Evolutionary conservation across 2,329 filamentous ascomycete species (phyloP), one percentile per base, ranked within the genome.

Genomic region (Botrytis byssoidea): DNA sequence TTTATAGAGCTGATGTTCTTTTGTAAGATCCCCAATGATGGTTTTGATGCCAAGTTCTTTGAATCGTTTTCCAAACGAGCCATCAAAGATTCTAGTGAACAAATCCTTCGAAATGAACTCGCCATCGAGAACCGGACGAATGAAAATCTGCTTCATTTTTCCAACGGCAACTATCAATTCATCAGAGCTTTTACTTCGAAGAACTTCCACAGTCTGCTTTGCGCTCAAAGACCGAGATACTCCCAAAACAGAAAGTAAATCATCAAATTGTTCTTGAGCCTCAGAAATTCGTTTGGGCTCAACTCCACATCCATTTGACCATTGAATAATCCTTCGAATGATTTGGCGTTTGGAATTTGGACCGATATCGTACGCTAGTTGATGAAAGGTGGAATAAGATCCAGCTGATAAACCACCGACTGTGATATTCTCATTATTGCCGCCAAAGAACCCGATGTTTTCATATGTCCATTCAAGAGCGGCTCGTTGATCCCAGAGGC

Each of bases 401-500:
- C 75, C 74, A 35, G 74, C 72, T 14, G 75, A 76, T 74, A 91
- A 86, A 1, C 92, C 88, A 91, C 91, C 79, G 35, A 81, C 72
- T 3, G 79, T 80, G 32, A 81, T 80, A 32, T 77, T 74, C 4
- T 81, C 74, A 2, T 82, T 83, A 74, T 91, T 86, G 1, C 89
- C 89, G 0, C 92, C 92, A 84, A 9, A 93, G 85, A 8, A 92
- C 92, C 9, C 92, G 80, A 79, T 94, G 79, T 90, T 90, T 48
- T 85, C 82, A 74, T 84, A 83, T 57, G 91, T 85, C 89, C 89
- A 91, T 73, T 84, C 81, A 37, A 91, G 83, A 22, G 88, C 84
- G n/a, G 85, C 78, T 74, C 87, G 84, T 81, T 91, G 89, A 77
- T 92, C 90, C 75, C 85, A 83, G 70, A 91, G 81, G 2, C 91